Conservation (phyloP, 2,329 filamentous ascomycete genomes). For the Hypoxylon sp. region DNA sequence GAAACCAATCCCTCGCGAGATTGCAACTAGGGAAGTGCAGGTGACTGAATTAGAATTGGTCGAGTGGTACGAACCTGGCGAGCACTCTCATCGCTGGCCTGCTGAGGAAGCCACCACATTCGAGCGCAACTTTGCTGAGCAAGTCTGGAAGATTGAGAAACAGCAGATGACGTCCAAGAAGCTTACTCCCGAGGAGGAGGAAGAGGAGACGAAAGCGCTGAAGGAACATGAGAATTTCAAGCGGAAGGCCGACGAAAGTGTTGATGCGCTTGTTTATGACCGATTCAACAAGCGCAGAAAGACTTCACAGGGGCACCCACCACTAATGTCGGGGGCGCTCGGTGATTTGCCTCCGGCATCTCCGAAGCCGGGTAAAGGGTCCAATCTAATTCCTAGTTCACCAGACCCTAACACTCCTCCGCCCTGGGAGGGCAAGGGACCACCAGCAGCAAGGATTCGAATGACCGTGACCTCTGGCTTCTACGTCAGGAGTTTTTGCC, state of each 20-base stretch:
- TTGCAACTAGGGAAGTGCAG: conserved; percentile 83
- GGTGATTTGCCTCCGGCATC: conserved; percentile 63
- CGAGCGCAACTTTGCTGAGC: conserved; percentile 82
- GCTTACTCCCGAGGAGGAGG: conserved; percentile 67
- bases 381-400: conserved; percentile 66
- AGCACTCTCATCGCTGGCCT: conserved; percentile 84
- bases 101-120: conserved; percentile 79
- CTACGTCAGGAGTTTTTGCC: conserved; percentile 93
- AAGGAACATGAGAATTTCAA: conserved; percentile 70
- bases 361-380: conserved; percentile 60
- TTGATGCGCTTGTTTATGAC: conserved; percentile 69
- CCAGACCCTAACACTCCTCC: conserved; percentile 63
- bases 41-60: conserved; percentile 82
- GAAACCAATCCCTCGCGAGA: conserved; percentile 85
- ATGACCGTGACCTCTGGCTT: conserved; percentile 97
- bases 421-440: conserved; percentile 71
- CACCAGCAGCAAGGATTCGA: conserved; percentile 83
- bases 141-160: conserved; percentile 74
- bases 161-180: conserved; percentile 64
- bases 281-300: conserved; percentile 58
- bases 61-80: conserved; percentile 86
- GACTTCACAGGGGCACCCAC: conserved; percentile 50
- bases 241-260: conserved; percentile 69
- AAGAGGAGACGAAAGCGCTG: conserved; percentile 67
- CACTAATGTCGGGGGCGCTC: conserved; percentile 71